Percentiles rank a stretch among this genome's conserved stretches.
These are phyloP conservation scores for Stentor coeruleus DNA, from an alignment of 73 alveolate species.

Conservation along the genomic window DNA sequence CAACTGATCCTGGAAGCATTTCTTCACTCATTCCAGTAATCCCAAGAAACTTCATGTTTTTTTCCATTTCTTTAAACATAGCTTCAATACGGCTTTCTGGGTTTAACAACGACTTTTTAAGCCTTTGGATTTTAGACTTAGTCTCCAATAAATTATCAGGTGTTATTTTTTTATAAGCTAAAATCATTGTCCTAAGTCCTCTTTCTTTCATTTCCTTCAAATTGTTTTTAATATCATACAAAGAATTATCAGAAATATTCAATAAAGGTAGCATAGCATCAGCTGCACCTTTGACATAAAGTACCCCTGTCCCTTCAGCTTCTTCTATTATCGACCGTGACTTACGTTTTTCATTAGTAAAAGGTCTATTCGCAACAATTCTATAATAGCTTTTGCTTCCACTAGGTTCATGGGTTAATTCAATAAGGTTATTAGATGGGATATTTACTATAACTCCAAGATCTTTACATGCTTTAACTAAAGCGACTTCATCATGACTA, in stretches of 20 bases:
- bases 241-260: not conserved
- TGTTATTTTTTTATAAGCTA: not conserved
- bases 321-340: not conserved
- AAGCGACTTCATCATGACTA: not conserved
- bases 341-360: not conserved
- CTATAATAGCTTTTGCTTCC: not conserved
- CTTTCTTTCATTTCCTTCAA: not conserved
- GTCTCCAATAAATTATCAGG: not conserved
- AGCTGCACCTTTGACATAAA: not conserved
- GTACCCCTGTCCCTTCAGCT: not conserved
- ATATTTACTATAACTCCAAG: not conserved
- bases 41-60: constrained; percentile 19
- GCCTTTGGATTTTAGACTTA: not conserved
- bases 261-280: not conserved
- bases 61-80: constrained; percentile 1
- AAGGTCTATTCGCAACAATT: not conserved
- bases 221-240: not conserved
- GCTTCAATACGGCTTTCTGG: not conserved
- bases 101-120: not conserved
- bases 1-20: constrained; percentile 11
- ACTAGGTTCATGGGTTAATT: not conserved
- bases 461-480: not conserved
- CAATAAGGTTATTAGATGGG: not conserved
- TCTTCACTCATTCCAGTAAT: constrained; percentile 11
- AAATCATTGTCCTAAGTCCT: not conserved